phyloP scores from a whole-genome alignment of 176 grass and related monocot species.

The Oryza punctata region DNA sequence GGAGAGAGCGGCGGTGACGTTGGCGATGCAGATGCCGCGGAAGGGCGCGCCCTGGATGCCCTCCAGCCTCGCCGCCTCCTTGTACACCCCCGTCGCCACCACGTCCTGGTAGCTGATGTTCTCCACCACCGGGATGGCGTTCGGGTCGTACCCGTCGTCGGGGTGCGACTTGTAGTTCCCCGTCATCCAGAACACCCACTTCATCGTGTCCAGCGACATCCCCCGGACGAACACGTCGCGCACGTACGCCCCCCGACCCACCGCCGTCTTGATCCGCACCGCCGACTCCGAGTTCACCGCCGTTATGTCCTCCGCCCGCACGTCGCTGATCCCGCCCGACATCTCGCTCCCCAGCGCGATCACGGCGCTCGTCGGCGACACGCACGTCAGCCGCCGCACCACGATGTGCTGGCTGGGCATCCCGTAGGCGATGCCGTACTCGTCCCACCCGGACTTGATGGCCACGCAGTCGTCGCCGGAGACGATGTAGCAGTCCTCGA shows the following conservation, averaged over 20 bases:
- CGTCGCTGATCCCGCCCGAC: constrained; percentile 89
- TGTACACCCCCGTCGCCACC: constrained; percentile 62
- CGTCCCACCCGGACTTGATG: constrained; percentile 96
- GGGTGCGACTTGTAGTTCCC: constrained; percentile 87
- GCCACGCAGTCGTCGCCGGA: constrained; percentile 98
- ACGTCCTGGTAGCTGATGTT: constrained; percentile 91
- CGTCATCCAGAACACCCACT: constrained; percentile 96
- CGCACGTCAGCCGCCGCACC: constrained; percentile 67
- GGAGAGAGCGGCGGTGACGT: constrained; percentile 52
- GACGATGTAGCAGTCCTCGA: constrained; percentile 97
- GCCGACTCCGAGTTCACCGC: constrained; percentile 77
- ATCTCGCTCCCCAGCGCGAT: constrained; percentile 97
- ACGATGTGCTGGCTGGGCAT: constrained; percentile 93
- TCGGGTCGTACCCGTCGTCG: constrained; percentile 63
- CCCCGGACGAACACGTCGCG: constrained; percentile 66
- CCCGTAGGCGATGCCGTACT: constrained; percentile 81
- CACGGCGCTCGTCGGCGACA: constrained; percentile 82
- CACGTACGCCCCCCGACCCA: constrained; percentile 67
- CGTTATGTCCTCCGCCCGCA: constrained; percentile 82
- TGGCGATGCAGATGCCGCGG: constrained; percentile 76
- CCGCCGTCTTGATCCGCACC: constrained; percentile 90
- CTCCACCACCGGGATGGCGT: constrained; percentile 69
- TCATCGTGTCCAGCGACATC: constrained; percentile 69
- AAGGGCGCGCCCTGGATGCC: constrained; percentile 73
- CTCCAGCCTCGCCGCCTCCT: constrained; percentile 61